Conservation (phyloP, 1,139 yeast species). For the Saccharomyces hybrid region DNA sequence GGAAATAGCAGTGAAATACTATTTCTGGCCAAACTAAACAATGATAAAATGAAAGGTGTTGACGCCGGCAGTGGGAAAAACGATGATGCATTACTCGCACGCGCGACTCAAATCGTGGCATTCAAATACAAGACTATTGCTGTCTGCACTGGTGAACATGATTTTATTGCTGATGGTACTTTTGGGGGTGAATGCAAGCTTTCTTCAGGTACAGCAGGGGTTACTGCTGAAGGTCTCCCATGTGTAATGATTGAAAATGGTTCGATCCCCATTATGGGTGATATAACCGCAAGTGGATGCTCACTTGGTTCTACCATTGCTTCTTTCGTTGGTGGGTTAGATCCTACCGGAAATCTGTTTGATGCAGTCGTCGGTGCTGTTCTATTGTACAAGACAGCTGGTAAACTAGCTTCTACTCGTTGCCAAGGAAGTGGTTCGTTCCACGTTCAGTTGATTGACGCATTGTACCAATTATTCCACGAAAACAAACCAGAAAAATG, state of each 20-base stretch:
- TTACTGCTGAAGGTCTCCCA: conserved; percentile 27
- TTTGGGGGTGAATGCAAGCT: conserved; percentile 21
- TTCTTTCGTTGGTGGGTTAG: conserved; percentile 46
- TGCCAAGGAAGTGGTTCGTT: conserved; percentile 29
- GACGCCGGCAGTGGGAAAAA: conserved; percentile 44
- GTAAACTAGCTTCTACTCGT: conserved; percentile 40
- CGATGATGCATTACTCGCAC: conserved; percentile 30
- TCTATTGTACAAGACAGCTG: conserved; percentile 56
- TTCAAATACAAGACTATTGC: conserved; percentile 51
- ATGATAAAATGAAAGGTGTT: conserved; percentile 61
- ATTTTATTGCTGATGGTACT: conserved; percentile 41
- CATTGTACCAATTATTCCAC: conserved; percentile 20
- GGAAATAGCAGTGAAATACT: conserved; percentile 84
- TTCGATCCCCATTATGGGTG: conserved; percentile 61
- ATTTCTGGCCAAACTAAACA: conserved; percentile 37
- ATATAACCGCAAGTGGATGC: conserved; percentile 87
- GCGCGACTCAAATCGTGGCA: conserved; percentile 49
- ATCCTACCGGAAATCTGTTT: conserved; percentile 33
- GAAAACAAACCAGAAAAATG: conserved; percentile 25
- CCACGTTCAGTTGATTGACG: conserved; percentile 27
- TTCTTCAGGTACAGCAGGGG: conserved; percentile 16
- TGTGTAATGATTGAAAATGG: conserved; percentile 40
- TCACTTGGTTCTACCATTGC: conserved; percentile 71
- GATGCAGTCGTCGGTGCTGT: conserved; percentile 56
- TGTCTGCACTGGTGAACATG: conserved; percentile 58